Evolutionary conservation across 2,329 filamentous ascomycete species (phyloP).

Genomic region (Eurotiales sp.): DNA sequence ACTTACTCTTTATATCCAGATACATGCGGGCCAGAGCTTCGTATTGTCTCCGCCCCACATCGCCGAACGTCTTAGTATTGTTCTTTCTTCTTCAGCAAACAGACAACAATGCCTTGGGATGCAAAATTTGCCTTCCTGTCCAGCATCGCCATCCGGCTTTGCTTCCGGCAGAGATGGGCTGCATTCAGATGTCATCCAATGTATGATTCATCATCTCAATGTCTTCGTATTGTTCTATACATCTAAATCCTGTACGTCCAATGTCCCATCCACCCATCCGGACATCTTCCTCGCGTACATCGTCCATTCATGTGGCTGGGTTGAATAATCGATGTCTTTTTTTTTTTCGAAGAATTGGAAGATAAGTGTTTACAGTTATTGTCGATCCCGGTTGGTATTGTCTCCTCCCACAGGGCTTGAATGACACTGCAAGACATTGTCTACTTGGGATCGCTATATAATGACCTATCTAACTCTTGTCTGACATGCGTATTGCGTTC

Average conservation of each 20-base stretch:
- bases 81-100: constrained; percentile 7
- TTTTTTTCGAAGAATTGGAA: too few species aligned
- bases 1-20: background rate
- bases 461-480: too few species aligned
- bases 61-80: background rate
- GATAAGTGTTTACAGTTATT: too few species aligned
- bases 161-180: background rate
- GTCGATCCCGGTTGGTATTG: too few species aligned
- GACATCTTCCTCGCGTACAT: background rate
- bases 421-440: too few species aligned
- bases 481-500: too few species aligned
- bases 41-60: constrained; percentile 3
- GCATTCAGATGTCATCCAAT: too few species aligned
- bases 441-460: too few species aligned
- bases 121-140: background rate
- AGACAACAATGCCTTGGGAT: background rate
- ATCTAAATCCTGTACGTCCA: background rate
- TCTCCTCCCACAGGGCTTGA: too few species aligned
- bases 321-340: too few species aligned
- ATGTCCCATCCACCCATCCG: background rate
- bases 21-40: background rate
- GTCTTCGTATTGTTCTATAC: background rate
- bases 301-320: too few species aligned
- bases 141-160: background rate
- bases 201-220: constrained; percentile 4